These are phyloP conservation scores for Salix koriyanagi DNA, from an alignment of 345 rosid species.

Conservation along the genomic window DNA sequence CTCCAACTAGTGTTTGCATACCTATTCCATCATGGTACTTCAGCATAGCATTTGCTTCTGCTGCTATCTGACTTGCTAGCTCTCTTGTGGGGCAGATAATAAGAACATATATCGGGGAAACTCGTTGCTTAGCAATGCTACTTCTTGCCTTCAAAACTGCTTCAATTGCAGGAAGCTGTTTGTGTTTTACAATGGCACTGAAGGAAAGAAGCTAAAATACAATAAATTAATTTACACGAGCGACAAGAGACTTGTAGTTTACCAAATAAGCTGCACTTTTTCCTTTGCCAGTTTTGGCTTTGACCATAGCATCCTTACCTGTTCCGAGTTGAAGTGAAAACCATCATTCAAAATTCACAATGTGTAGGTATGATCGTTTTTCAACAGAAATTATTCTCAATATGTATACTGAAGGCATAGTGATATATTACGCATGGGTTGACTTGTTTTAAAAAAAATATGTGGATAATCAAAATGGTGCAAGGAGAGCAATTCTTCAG, in stretches of 20 bases:
- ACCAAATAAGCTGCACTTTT: constrained; percentile 91
- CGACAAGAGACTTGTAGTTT: constrained; percentile 22
- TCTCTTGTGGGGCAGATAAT: constrained; percentile 92
- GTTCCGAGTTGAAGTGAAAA: constrained; percentile 30
- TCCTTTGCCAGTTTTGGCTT: constrained; percentile 92
- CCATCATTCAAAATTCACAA: not conserved
- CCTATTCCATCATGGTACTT: constrained; percentile 80
- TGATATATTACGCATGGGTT: not conserved
- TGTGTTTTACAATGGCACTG: constrained; percentile 45
- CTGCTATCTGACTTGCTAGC: constrained; percentile 92
- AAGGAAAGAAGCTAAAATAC: constrained; percentile 21
- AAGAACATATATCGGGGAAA: constrained; percentile 56
- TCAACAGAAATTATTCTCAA: not conserved
- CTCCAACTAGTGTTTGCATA: constrained; percentile 84
- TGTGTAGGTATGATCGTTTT: not conserved
- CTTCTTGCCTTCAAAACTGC: constrained; percentile 72
- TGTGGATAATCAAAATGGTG: not conserved
- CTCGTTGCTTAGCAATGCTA: constrained; percentile 33
- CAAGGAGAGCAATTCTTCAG: not conserved
- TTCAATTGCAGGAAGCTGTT: constrained; percentile 99
- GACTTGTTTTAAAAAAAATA: not conserved
- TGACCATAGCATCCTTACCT: constrained; percentile 89
- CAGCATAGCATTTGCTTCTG: constrained; percentile 83
- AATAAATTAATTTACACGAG: constrained; percentile 12
- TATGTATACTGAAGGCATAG: not conserved